Evolutionary conservation across 2,329 filamentous ascomycete genomes (phyloP).

Genomic region (Alternaria hordeiaustralica): DNA sequence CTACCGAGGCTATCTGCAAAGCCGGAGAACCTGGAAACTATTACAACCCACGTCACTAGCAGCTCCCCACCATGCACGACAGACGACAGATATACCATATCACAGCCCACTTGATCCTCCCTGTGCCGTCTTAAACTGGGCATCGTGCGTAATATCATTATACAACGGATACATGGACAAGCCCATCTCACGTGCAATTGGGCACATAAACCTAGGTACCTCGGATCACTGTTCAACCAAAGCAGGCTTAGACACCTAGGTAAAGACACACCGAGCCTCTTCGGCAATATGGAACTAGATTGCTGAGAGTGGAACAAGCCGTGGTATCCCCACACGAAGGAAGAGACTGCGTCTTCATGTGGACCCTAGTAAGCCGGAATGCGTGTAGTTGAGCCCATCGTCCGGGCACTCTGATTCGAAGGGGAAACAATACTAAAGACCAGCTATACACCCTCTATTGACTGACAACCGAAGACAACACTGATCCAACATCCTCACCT

Average conservation of each 20-base stretch:
- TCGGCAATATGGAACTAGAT: conserved; percentile 19
- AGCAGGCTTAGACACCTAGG: conserved; percentile 1
- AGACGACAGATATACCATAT: conserved; percentile 2
- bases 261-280: conserved; percentile 1
- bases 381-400: conserved; percentile 1
- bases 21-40: conserved; percentile 6
- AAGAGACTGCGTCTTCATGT: conserved; percentile 7
- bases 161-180: neutral
- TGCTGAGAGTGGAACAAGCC: conserved; percentile 6
- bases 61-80: conserved; percentile 7
- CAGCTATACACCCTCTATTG: neutral
- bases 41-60: conserved; percentile 12
- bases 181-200: neutral
- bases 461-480: neutral
- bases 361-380: conserved; percentile 10
- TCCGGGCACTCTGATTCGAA: neutral
- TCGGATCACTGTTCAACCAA: conserved; percentile 7
- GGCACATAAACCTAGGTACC: neutral
- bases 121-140: neutral
- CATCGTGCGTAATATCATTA: conserved; percentile 6
- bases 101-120: conserved; percentile 5
- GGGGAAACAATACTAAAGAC: conserved; percentile 19
- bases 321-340: conserved; percentile 8
- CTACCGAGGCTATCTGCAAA: neutral
- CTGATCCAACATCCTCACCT: neutral